Evolutionary conservation across 2,329 filamentous ascomycete species (phyloP).

Genomic region (Pseudogymnoascus sp.): DNA sequence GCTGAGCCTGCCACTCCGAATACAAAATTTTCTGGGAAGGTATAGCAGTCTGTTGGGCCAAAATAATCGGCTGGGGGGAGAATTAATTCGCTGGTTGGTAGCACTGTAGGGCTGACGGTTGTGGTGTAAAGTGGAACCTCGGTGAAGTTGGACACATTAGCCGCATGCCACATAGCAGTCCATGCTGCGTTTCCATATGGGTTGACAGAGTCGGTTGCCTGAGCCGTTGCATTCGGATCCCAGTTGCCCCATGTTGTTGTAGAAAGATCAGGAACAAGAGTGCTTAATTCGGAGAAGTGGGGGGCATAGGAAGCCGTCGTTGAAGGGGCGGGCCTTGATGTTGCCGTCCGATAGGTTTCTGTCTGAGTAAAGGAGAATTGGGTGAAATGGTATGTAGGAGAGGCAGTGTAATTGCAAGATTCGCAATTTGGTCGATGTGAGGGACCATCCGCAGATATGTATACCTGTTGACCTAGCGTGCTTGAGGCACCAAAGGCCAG

Average conservation of each 20-base stretch:
- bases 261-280: slow-evolving; percentile 29
- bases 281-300: slow-evolving; percentile 29
- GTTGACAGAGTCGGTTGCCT: slow-evolving; percentile 28
- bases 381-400: slow-evolving; percentile 26
- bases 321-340: slow-evolving; percentile 27
- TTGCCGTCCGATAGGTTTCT: slow-evolving; percentile 33
- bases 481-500: not conserved
- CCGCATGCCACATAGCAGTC: slow-evolving; percentile 31
- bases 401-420: slow-evolving; percentile 19
- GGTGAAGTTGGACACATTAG: slow-evolving; percentile 31
- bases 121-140: slow-evolving; percentile 34
- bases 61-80: slow-evolving; percentile 47
- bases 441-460: slow-evolving; percentile 26
- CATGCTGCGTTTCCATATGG: slow-evolving; percentile 35
- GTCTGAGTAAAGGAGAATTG: slow-evolving; percentile 31
- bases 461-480: slow-evolving; percentile 27
- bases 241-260: slow-evolving; percentile 37
- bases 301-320: slow-evolving; percentile 28
- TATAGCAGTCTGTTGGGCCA: slow-evolving; percentile 39
- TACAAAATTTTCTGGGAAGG: slow-evolving; percentile 40
- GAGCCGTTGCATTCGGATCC: slow-evolving; percentile 29
- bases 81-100: slow-evolving; percentile 46
- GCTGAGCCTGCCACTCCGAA: slow-evolving; percentile 42
- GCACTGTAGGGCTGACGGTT: slow-evolving; percentile 46
- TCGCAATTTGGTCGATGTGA: slow-evolving; percentile 26